Percentiles rank a stretch among this genome's conserved stretches.
Evolutionary conservation across 75 land plant species (phyloP).

Genomic region (Chamaecyparis obtusa): DNA sequence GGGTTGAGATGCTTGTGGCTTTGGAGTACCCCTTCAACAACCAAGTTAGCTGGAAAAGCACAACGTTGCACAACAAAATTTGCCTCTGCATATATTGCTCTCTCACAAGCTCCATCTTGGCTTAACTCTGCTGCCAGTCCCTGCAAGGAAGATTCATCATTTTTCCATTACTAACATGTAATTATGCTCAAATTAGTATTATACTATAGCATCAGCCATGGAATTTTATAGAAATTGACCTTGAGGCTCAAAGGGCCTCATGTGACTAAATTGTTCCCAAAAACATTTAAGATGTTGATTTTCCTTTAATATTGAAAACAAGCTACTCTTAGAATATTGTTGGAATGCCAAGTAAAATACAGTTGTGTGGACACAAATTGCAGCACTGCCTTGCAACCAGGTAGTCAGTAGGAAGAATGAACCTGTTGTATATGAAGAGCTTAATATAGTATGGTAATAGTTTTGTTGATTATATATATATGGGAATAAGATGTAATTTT

Average conservation of each 20-base stretch:
- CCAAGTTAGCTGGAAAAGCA: conserved; percentile 58
- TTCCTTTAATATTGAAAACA: neutral
- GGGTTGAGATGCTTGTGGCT: neutral
- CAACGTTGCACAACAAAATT: conserved; percentile 55
- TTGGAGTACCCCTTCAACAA: conserved; percentile 68
- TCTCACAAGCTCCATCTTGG: conserved; percentile 85
- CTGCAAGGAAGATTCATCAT: conserved; percentile 27
- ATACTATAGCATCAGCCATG: neutral
- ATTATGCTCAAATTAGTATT: neutral
- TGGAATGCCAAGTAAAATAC: neutral
- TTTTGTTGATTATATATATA: neutral
- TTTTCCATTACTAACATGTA: neutral
- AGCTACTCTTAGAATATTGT: neutral
- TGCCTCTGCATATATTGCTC: conserved; percentile 82
- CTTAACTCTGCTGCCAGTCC: conserved; percentile 72
- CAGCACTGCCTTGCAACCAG: neutral
- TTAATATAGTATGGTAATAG: neutral
- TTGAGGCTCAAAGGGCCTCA: neutral
- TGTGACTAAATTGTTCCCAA: neutral
- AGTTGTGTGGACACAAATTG: neutral
- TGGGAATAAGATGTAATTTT: neutral
- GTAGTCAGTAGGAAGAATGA: neutral
- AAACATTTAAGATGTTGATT: neutral
- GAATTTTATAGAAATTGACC: neutral
- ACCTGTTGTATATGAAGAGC: neutral